Conservation (phyloP, 108 stramenopile species). For the Skeletonema grethae region DNA sequence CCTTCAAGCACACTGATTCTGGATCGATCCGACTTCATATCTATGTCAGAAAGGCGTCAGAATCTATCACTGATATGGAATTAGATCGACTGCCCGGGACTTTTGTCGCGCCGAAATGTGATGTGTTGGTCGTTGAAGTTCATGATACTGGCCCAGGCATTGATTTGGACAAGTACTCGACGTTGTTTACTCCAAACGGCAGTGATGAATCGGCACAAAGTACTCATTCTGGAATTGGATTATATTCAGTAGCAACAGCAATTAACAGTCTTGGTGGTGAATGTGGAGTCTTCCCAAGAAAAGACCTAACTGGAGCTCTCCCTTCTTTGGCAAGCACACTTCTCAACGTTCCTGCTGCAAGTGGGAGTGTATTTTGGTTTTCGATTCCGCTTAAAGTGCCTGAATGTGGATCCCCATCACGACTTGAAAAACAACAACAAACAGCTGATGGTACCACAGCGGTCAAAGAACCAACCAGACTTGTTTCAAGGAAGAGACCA, state of each 20-base stretch:
- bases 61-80: slow-evolving; percentile 6
- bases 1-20: slow-evolving; percentile 58
- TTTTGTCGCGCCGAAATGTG: slow-evolving; percentile 26
- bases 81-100: slow-evolving; percentile 22
- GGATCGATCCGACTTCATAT: slow-evolving; percentile 67
- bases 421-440: not conserved
- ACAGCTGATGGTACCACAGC: not conserved
- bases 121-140: slow-evolving; percentile 59
- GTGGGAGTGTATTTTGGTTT: slow-evolving; percentile 72
- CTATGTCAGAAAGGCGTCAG: slow-evolving; percentile 22
- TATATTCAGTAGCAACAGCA: slow-evolving; percentile 65
- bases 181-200: slow-evolving; percentile 56
- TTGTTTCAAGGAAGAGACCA: not conserved
- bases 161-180: slow-evolving; percentile 52
- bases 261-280: slow-evolving; percentile 58
- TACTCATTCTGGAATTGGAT: slow-evolving; percentile 48
- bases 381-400: slow-evolving; percentile 52
- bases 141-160: slow-evolving; percentile 73
- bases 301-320: slow-evolving; percentile 11
- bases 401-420: not conserved
- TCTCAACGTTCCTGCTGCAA: slow-evolving; percentile 2
- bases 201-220: slow-evolving; percentile 3
- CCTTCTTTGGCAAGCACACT: not conserved
- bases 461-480: not conserved
- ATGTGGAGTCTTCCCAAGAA: slow-evolving; percentile 57